A percentile compares a stretch with the other conserved stretches of the same genome.
phyloP scores from a whole-genome alignment of 1,139 yeast species.

The Entelexis paramagnoliae region DNA sequence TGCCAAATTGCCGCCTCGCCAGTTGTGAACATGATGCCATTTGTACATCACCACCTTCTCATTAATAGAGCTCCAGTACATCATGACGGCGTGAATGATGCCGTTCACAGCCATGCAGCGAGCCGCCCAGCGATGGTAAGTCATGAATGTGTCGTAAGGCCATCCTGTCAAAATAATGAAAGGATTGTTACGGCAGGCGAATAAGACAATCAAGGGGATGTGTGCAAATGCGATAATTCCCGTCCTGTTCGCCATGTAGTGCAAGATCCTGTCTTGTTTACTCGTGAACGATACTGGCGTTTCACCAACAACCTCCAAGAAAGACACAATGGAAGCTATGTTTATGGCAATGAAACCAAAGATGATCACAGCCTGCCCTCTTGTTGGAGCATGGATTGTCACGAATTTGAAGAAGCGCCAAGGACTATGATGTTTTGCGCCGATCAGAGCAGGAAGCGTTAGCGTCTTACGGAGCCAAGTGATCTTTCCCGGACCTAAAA shows the following conservation, averaged over 20 bases:
- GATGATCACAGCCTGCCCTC: constrained; percentile 32
- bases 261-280: constrained; percentile 28
- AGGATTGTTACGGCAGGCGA: constrained; percentile 57
- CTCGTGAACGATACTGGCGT: constrained; percentile 25
- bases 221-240: constrained; percentile 51
- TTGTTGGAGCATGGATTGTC: constrained; percentile 28
- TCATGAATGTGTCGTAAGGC: constrained; percentile 53
- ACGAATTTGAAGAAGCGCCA: constrained; percentile 23
- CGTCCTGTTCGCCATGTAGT: constrained; percentile 46
- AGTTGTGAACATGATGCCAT: constrained; percentile 37
- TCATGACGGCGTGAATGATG: constrained; percentile 30
- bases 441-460: constrained; percentile 31
- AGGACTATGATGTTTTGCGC: constrained; percentile 28
- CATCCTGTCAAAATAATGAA: constrained; percentile 50
- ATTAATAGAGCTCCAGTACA: constrained; percentile 32
- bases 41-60: constrained; percentile 32
- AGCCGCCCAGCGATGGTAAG: constrained; percentile 56
- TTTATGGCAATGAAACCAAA: constrained; percentile 27
- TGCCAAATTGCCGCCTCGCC: constrained; percentile 39
- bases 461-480: constrained; percentile 26
- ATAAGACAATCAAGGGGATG: constrained; percentile 44
- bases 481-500: constrained; percentile 20
- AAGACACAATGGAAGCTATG: constrained; percentile 24
- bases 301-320: constrained; percentile 22
- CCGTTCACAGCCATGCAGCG: constrained; percentile 44